Conservation (phyloP, 495 filamentous ascomycete genomes). For the Penicillium odoratum region DNA sequence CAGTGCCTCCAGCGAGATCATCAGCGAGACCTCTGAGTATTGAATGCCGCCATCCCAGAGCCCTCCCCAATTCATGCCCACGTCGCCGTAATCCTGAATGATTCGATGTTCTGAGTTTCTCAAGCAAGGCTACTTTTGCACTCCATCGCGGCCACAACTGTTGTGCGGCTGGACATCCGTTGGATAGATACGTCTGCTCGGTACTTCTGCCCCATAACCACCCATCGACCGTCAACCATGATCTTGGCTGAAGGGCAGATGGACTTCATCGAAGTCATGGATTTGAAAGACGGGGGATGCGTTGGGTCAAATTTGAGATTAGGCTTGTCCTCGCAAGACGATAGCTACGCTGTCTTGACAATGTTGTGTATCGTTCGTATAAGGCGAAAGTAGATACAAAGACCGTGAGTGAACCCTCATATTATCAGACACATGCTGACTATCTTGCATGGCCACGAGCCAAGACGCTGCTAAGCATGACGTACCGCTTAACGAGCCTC, state of each 20-base stretch:
- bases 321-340: too few species aligned
- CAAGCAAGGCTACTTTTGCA: slow-evolving; percentile 4
- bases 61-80: background rate
- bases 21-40: background rate
- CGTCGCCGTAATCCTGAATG: slow-evolving; percentile 3
- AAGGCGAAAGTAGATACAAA: background rate
- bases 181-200: background rate
- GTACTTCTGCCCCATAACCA: background rate
- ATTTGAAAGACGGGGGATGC: background rate
- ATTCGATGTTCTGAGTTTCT: slow-evolving; percentile 4
- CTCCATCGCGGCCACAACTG: background rate
- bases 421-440: background rate
- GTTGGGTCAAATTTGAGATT: too few species aligned
- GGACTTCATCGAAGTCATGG: background rate
- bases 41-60: background rate
- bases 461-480: slow-evolving; percentile 4
- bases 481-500: background rate
- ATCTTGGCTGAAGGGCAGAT: background rate
- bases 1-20: background rate
- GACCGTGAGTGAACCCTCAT: background rate
- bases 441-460: background rate
- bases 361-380: background rate
- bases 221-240: background rate
- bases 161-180: background rate
- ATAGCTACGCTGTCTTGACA: background rate